Evolutionary conservation across 306 rosid genomes (phyloP).

Genomic region (Corylus avellana): DNA sequence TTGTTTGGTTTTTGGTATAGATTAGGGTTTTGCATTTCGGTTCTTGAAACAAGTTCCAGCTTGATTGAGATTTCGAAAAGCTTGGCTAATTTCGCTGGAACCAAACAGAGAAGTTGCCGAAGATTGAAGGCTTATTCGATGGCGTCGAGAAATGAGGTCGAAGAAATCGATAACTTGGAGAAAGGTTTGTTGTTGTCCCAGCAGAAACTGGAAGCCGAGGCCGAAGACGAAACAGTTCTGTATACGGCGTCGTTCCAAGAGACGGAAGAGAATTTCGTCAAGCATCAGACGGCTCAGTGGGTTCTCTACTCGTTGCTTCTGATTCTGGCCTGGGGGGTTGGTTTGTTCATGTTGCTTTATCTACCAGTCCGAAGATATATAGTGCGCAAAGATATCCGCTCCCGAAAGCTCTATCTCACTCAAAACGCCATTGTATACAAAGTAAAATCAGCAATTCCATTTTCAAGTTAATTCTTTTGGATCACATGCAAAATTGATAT

Average conservation of each 20-base stretch:
- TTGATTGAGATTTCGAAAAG: neutral
- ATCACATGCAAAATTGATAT: neutral
- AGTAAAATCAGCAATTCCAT: conserved; percentile 31
- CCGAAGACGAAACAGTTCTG: conserved; percentile 47
- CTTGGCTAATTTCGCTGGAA: neutral
- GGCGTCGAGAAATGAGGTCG: conserved; percentile 54
- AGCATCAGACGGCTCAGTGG: conserved; percentile 73
- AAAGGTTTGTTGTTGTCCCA: conserved; percentile 44
- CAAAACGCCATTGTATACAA: conserved; percentile 75
- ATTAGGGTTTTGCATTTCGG: neutral
- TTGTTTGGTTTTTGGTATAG: neutral
- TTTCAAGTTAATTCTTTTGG: neutral
- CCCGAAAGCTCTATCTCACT: conserved; percentile 76
- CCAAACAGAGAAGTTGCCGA: neutral
- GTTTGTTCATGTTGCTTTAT: conserved; percentile 78
- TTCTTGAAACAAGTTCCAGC: neutral
- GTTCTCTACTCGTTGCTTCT: conserved; percentile 69
- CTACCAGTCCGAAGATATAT: conserved; percentile 68
- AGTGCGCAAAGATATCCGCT: conserved; percentile 67
- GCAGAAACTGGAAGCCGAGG: conserved; percentile 26
- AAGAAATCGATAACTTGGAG: conserved; percentile 66
- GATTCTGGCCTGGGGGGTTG: conserved; percentile 87
- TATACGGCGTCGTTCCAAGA: conserved; percentile 77
- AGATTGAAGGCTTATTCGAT: conserved; percentile 21
- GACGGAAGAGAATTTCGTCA: conserved; percentile 65